Conservation (phyloP, 179 eudicot genomes). For the Patellifolia procumbens region DNA sequence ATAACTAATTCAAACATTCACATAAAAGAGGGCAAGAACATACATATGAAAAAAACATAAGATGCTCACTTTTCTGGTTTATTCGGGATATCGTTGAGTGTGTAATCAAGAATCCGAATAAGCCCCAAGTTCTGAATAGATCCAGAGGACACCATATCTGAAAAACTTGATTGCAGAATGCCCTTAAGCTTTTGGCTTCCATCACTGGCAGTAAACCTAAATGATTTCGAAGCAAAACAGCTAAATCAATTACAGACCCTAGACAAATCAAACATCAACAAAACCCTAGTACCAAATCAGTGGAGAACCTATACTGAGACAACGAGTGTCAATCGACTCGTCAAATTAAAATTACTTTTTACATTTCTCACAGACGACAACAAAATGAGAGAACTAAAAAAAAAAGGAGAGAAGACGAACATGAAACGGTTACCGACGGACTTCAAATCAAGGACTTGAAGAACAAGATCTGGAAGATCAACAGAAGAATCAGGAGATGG, state of each 20-base stretch:
- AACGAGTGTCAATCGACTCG: no score
- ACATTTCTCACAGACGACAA: not conserved
- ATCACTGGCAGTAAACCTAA: slow-evolving; percentile 82
- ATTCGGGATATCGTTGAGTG: slow-evolving; percentile 74
- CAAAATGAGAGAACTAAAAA: not conserved
- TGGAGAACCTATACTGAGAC: no score
- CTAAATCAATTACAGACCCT: not conserved
- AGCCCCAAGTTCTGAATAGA: slow-evolving; percentile 84
- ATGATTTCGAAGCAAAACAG: not conserved
- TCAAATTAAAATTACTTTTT: no score
- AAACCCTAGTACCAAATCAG: not conserved
- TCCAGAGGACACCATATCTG: slow-evolving; percentile 69
- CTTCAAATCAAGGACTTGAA: slow-evolving; percentile 82
- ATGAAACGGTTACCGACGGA: slow-evolving; percentile 56
- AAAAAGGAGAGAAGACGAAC: slow-evolving; percentile 30
- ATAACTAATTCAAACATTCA: not conserved
- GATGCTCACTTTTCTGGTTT: slow-evolving; percentile 75
- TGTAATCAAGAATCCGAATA: slow-evolving; percentile 64
- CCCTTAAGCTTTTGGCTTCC: slow-evolving; percentile 79
- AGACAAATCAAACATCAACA: not conserved
- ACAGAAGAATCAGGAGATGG: slow-evolving; percentile 69
- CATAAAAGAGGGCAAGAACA: not conserved
- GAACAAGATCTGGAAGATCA: slow-evolving; percentile 54
- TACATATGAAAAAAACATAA: not conserved
- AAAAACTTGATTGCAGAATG: slow-evolving; percentile 60